Percentiles rank a stretch among this genome's conserved stretches.
Conservation (phyloP, 805 yeast genomes). For the Yamadazyma tumulicola region DNA sequence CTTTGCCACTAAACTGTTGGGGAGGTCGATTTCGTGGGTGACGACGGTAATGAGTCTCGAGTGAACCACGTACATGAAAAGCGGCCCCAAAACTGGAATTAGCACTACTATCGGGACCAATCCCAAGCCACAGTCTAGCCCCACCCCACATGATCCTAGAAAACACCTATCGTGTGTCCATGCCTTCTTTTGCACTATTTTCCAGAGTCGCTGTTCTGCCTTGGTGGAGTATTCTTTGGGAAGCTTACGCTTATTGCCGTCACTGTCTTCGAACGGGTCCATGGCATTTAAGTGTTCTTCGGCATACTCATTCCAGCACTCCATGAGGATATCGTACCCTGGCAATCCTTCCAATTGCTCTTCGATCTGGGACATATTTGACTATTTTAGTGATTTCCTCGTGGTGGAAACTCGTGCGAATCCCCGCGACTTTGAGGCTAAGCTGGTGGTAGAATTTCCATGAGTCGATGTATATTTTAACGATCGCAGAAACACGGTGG, state of each 20-base stretch:
- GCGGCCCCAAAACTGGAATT: conserved; percentile 83
- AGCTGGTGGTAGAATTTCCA: too few relatives aligned
- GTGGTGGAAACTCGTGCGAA: not conserved
- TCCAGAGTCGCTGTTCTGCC: conserved; percentile 68
- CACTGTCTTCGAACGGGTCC: conserved; percentile 62
- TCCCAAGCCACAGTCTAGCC: conserved; percentile 74
- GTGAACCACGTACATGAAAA: conserved; percentile 76
- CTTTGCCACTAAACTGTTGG: conserved; percentile 56
- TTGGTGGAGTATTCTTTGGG: conserved; percentile 50
- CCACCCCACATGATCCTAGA: conserved; percentile 65
- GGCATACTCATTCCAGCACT: conserved; percentile 61
- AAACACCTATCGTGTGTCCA: conserved; percentile 87
- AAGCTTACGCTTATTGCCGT: conserved; percentile 59
- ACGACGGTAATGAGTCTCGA: conserved; percentile 63
- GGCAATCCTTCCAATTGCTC: conserved; percentile 42
- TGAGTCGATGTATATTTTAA: too few relatives aligned
- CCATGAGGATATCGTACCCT: conserved; percentile 55
- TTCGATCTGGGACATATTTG: conserved; percentile 22
- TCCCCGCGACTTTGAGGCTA: too few relatives aligned
- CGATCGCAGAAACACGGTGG: too few relatives aligned
- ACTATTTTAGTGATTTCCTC: not conserved
- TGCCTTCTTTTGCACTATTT: conserved; percentile 67
- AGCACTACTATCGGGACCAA: conserved; percentile 69
- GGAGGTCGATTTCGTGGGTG: conserved; percentile 52
- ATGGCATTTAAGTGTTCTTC: conserved; percentile 60